A percentile compares a stretch with the other conserved stretches of the same genome.
Conservation (phyloP, 78 protist genomes). For the Ministeria vibrans region DNA sequence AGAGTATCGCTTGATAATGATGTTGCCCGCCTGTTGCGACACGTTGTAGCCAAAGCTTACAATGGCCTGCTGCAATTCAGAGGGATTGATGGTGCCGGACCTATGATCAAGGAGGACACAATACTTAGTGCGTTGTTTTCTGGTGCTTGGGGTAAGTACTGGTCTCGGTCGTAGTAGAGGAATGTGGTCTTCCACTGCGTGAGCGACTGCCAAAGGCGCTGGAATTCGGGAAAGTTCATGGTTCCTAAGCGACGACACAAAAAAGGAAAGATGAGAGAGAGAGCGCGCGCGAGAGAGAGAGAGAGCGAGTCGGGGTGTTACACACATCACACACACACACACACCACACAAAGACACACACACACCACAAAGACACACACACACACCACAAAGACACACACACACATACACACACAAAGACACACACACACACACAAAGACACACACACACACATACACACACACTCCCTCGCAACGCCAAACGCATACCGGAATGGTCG, state of each 20-base stretch:
- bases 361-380: not conserved
- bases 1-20: not conserved
- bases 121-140: no score
- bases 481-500: not conserved
- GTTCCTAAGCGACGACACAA: no score
- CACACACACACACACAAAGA: not conserved
- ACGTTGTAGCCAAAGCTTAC: not conserved
- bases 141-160: no score
- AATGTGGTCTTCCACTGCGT: not conserved
- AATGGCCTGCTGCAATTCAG: slow-evolving; percentile 1
- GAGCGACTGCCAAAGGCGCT: not conserved
- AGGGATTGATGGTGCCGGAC: not conserved
- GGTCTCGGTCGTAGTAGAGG: not conserved
- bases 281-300: not conserved
- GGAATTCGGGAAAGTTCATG: not conserved
- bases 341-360: not conserved
- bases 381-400: not conserved
- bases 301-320: not conserved
- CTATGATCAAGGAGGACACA: no score
- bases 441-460: not conserved
- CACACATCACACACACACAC: no score
- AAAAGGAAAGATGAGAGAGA: not conserved
- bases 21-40: not conserved
- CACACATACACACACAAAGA: not conserved
- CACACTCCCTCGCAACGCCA: not conserved